A percentile compares a stretch with the other conserved stretches of the same genome.
These are phyloP conservation scores for Tuber indicum DNA, from an alignment of 495 filamentous ascomycete genomes.

Conservation along the genomic window DNA sequence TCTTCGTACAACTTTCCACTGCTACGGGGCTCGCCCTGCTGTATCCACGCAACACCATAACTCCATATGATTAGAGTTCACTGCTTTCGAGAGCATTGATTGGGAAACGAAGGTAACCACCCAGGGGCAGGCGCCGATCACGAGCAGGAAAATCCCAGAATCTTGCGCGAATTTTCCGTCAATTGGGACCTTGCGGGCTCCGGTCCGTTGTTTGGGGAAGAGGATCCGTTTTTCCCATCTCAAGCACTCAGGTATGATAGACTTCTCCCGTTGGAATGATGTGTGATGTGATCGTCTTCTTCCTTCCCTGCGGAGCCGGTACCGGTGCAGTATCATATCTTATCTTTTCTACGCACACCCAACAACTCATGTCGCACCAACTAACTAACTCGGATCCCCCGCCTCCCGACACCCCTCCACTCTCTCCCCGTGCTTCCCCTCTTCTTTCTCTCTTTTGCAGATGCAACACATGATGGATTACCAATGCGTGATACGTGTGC, in stretches of 20 bases:
- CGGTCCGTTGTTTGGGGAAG: not conserved
- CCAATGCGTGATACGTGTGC: constrained; percentile 5
- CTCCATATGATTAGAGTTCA: not conserved
- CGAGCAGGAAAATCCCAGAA: not conserved
- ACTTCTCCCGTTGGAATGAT: not conserved
- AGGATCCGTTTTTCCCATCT: not conserved
- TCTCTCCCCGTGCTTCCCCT: not conserved
- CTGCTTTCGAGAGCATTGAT: not conserved
- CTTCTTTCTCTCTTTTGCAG: not conserved
- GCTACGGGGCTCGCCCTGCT: not conserved
- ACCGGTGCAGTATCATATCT: not conserved
- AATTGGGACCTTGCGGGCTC: not conserved
- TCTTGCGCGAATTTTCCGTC: constrained; percentile 5
- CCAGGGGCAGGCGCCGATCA: not conserved
- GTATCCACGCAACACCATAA: not conserved
- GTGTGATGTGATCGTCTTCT: not conserved
- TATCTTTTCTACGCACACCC: not conserved
- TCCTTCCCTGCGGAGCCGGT: not conserved
- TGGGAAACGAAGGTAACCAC: not conserved
- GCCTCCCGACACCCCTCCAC: not conserved
- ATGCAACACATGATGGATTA: not conserved
- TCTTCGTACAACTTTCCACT: not conserved
- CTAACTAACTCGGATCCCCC: not conserved
- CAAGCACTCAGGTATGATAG: not conserved
- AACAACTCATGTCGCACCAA: not conserved